Evolutionary conservation across 1,284 basidiomycete genomes (phyloP), one percentile per base, ranked within the genome.

Genomic region (Heterobasidion occidentale): DNA sequence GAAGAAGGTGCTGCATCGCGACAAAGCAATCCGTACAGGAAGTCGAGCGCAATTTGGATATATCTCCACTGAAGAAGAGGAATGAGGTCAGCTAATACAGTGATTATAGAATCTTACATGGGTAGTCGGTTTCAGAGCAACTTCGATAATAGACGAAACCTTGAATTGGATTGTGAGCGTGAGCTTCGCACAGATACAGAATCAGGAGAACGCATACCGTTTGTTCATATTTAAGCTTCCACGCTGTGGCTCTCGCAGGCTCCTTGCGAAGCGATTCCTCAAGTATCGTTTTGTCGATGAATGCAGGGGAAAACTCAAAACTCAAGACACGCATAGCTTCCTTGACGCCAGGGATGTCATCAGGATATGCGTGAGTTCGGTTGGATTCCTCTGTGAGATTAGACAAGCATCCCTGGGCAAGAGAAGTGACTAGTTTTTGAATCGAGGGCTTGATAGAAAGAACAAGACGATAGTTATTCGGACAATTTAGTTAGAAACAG

Each of bases 341-440:
- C 38, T 77, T 69, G 7, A 88, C 68, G 19, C 75, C 70, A 11
- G 75, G 73, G 4, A 72, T 71, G 11, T 74, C 71, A 42, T 83
- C 73, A 34, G 67, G 64, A 65, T 83, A 88, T 3, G 78, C 74
- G 64, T 84, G 79, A 8, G 85, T 84, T 57, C 79, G 79, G 34
- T 79, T 71, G 2, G 76, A 70, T 64, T 89, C 86, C 67, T 88
- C 86, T 33, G 77, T 78, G 12, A 88, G 70, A 62, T 84, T 74
- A 17, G 68, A 62, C 47, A 83, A 64, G 58, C 79, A 82, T 59
- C 96, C 91, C 61, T 84, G 79, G 15, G 89, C 83, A 42, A 94
- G 76, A 50, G 75, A 86, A 51, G 77, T 76, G 45, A 96, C 84
- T 9, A 98, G 73, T 64, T 94, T 91, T 72, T 98, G 96, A 33